Percentiles rank a stretch among this genome's conserved stretches.
Evolutionary conservation across 164 flowering plant genomes (phyloP).

Genomic region (Nelumbo lutea): DNA sequence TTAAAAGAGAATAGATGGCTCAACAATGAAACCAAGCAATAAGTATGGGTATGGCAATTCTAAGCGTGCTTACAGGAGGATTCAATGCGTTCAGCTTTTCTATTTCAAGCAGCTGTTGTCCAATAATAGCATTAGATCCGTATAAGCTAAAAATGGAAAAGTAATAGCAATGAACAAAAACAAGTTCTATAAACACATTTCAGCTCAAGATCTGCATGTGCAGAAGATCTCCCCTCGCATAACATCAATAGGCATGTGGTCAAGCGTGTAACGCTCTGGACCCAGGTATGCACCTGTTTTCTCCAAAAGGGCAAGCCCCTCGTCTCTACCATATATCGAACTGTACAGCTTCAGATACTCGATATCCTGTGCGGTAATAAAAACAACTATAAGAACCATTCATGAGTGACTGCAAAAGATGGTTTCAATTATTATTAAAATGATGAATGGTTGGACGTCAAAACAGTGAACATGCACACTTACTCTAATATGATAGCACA

Average conservation of each 20-base stretch:
- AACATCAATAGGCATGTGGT: slow-evolving; percentile 75
- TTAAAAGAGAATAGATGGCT: no score
- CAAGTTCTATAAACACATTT: no score
- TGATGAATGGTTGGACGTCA: no score
- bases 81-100: neutral
- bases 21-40: no score
- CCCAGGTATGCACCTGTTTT: slow-evolving; percentile 79
- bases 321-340: slow-evolving; percentile 78
- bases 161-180: no score
- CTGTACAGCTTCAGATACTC: slow-evolving; percentile 82
- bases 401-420: neutral
- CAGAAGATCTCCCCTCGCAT: slow-evolving; percentile 86
- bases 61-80: no score
- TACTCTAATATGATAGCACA: no score
- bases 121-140: no score
- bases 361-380: slow-evolving; percentile 45
- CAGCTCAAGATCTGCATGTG: slow-evolving; percentile 46
- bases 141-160: no score
- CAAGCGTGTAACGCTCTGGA: slow-evolving; percentile 84
- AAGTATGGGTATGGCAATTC: no score
- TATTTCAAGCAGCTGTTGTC: neutral
- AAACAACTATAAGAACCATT: neutral
- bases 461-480: no score
- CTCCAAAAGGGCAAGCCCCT: slow-evolving; percentile 65
- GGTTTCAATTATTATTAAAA: no score